These are phyloP conservation scores for Suhomyces sp. DNA, from an alignment of 805 yeast species.

Conservation along the genomic window DNA sequence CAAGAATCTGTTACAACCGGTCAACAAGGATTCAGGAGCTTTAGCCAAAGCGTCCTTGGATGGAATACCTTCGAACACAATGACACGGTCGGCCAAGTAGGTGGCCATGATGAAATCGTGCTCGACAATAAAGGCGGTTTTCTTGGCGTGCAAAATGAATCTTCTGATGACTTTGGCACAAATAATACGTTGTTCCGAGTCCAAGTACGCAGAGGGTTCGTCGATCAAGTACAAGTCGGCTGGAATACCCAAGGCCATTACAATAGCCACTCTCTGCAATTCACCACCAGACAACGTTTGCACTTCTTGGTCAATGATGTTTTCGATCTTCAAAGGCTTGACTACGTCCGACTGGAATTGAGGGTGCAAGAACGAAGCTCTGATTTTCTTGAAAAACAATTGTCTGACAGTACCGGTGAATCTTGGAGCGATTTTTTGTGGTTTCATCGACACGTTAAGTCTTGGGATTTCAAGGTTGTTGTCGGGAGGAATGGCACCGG, in stretches of 20 bases:
- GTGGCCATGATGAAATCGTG: conserved; percentile 99
- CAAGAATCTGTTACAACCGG: conserved; percentile 96
- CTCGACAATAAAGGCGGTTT: conserved; percentile 98
- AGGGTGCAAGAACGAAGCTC: conserved; percentile 90
- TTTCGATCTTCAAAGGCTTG: conserved; percentile 91
- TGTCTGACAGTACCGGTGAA: conserved; percentile 99
- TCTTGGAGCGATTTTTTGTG: conserved; percentile 98
- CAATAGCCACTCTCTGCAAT: conserved; percentile 98
- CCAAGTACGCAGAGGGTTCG: conserved; percentile 98
- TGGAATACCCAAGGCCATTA: conserved; percentile 85
- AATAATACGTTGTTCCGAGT: conserved; percentile 98
- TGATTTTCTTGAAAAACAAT: conserved; percentile 92
- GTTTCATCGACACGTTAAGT: conserved; percentile 94
- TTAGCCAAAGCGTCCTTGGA: conserved; percentile 82
- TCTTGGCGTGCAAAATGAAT: conserved; percentile 91
- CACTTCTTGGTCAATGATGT: conserved; percentile 95
- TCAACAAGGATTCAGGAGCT: conserved; percentile 86
- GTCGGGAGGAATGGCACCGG: conserved; percentile 91
- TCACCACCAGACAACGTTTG: conserved; percentile 99
- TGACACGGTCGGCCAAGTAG: conserved; percentile 96
- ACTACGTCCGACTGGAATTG: conserved; percentile 98
- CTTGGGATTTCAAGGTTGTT: conserved; percentile 76
- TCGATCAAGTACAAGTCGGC: conserved; percentile 97
- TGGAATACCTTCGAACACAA: conserved; percentile 96
- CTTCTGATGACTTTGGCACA: conserved; percentile 98